Base-by-base conservation (phyloP, 768 basidiomycete genomes). In the Cystofilobasidium bisporidii region DNA sequence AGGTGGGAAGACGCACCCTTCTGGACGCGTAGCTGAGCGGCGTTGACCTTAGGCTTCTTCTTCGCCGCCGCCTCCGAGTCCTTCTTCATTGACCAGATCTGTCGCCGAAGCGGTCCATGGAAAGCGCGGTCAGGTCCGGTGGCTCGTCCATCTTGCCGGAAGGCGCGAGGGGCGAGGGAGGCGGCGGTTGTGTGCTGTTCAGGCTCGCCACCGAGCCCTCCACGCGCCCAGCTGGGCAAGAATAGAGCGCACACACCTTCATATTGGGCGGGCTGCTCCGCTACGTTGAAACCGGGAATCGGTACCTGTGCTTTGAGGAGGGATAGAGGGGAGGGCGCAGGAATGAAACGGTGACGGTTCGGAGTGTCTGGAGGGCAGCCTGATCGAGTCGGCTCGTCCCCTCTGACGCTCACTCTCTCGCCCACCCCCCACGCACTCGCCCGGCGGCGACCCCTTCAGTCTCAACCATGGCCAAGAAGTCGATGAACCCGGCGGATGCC, bases 51-150 rank as follows among this genome's bases (percentile, higher is more conserved):
- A 53, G 96, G 96, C 82, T 88, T 90, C 85, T 86, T 94, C 88
- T 91, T 97, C 9, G 90, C 87, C 64, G 92, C 91, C 65, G 89
- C 89, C 75, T 98, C 91, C 81, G 97, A 91, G 74, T 87, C 89
- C 86, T 98, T 98, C 86, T 98, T 98, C 88, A 99, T 91, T 72
- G 87, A 90, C 88, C 96, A 97, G 75, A 99, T 97, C 96, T 99
- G 69, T 17, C 36, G 28, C 22, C 4, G 3, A 33, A 41, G 36
- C 11, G 32, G 22, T 1, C 26, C 14, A 15, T 3, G 24, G 22
- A 22, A 22, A 48, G 11, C 22, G n/a, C 12, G 18, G 43, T 43
- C 43, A 43, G 43, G 3, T 5, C 43, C 43, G 17, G 17, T 8
- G 36, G 36, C 6, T 36, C 20, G 17, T 5, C 43, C 20, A 43